Evolutionary conservation across 495 filamentous ascomycete species (phyloP).

Genomic region (Penicillium macrosclerotiorum): DNA sequence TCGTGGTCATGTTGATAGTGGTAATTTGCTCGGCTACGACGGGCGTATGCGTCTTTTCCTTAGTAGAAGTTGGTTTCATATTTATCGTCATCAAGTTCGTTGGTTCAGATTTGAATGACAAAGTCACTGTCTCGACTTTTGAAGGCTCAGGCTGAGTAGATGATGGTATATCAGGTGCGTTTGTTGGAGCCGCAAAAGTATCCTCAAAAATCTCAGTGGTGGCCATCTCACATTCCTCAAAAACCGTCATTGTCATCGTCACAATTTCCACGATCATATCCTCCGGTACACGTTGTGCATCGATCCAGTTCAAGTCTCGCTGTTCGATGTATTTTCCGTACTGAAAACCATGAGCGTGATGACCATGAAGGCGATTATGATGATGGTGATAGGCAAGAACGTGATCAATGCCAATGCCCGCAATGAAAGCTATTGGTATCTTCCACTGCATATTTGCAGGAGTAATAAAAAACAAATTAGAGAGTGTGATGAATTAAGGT

Average conservation of each 20-base stretch:
- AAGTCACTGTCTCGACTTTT: too few relatives aligned
- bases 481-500: not conserved
- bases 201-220: too few relatives aligned
- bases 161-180: not conserved
- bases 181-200: not conserved
- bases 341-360: too few relatives aligned
- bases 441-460: conserved; percentile 29
- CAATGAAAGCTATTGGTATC: conserved; percentile 17
- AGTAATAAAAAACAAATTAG: not conserved
- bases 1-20: conserved; percentile 16
- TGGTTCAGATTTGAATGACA: not conserved
- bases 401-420: conserved; percentile 17
- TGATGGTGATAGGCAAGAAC: conserved; percentile 22
- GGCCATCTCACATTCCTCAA: conserved; percentile 18
- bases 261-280: conserved; percentile 19
- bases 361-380: too few relatives aligned
- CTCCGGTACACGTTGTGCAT: conserved; percentile 7
- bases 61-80: not conserved
- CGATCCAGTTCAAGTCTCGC: conserved; percentile 5
- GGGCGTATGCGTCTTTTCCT: not conserved
- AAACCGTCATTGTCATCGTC: conserved; percentile 29
- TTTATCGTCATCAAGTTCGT: not conserved
- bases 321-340: conserved; percentile 8
- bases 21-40: conserved; percentile 6
- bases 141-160: not conserved